Conservation (phyloP, 257 asterid genomes). For the Anisodus tanguticus region DNA sequence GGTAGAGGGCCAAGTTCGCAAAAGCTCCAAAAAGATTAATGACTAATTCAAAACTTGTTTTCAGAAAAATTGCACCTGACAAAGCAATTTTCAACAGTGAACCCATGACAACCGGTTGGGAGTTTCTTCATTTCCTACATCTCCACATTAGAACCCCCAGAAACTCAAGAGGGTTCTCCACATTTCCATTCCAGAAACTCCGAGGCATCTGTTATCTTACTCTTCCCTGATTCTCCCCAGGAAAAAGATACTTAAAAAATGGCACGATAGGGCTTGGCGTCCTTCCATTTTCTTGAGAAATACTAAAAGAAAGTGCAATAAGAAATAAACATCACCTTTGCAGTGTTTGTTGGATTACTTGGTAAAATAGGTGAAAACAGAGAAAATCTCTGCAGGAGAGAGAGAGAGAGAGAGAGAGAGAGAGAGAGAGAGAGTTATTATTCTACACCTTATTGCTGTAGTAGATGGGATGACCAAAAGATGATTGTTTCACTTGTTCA, state of each 20-base stretch:
- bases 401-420: neutral
- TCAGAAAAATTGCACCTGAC: neutral
- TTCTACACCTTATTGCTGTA: neutral
- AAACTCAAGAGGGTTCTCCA: neutral
- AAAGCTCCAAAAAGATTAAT: neutral
- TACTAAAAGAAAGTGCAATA: neutral
- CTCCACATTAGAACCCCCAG: neutral
- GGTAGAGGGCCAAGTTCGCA: neutral
- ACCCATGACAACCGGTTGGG: neutral
- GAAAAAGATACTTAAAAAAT: neutral
- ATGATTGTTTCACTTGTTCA: neutral
- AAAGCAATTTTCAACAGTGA: slow-evolving; percentile 3
- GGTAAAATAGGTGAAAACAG: neutral
- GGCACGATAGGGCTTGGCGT: neutral
- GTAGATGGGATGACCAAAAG: neutral
- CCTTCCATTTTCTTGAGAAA: neutral
- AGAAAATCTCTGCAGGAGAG: neutral
- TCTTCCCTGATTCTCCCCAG: neutral
- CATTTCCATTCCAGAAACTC: neutral
- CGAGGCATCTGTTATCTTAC: neutral
- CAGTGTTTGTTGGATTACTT: neutral
- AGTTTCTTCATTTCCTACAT: slow-evolving; percentile 1
- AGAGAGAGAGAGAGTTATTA: neutral
- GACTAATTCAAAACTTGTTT: neutral
- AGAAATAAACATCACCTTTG: neutral